phyloP scores from a whole-genome alignment of 1,284 basidiomycete species.

The Leccinum solheimii region DNA sequence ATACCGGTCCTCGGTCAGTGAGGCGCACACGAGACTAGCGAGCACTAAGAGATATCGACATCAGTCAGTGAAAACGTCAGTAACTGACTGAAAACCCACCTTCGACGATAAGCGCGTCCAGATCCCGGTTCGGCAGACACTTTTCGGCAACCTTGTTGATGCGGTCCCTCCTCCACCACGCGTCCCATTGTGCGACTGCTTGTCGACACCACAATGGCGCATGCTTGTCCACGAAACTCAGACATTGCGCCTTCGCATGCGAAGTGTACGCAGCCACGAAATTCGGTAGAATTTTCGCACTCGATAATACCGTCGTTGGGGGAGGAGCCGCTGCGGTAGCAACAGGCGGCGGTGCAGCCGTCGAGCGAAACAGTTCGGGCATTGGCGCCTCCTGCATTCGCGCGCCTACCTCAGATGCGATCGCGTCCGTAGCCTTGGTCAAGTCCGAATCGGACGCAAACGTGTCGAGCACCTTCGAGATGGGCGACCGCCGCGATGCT shows the following conservation, averaged over 20 bases:
- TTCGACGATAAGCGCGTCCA: slow-evolving; percentile 59
- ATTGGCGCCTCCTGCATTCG: slow-evolving; percentile 43
- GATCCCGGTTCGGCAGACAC: slow-evolving; percentile 54
- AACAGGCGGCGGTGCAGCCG: slow-evolving; percentile 27
- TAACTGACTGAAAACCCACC: slow-evolving; percentile 40
- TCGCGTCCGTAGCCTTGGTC: slow-evolving; percentile 48
- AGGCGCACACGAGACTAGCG: slow-evolving; percentile 67
- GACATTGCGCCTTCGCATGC: slow-evolving; percentile 9
- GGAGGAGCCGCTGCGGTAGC: not conserved
- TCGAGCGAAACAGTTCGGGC: slow-evolving; percentile 61
- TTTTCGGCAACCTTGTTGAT: slow-evolving; percentile 52
- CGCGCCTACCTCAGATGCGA: slow-evolving; percentile 34
- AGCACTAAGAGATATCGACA: slow-evolving; percentile 48
- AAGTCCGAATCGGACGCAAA: slow-evolving; percentile 59
- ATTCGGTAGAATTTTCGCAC: not conserved
- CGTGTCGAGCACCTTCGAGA: slow-evolving; percentile 51
- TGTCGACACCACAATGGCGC: slow-evolving; percentile 37
- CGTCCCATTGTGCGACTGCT: slow-evolving; percentile 21
- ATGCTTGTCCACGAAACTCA: slow-evolving; percentile 17
- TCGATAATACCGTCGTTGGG: not conserved
- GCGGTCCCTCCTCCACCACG: slow-evolving; percentile 63
- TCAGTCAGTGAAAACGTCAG: not conserved
- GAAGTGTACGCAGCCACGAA: slow-evolving; percentile 22
- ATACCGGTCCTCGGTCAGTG: slow-evolving; percentile 76
- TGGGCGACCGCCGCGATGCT: slow-evolving; percentile 42